Percentiles rank a stretch among this genome's conserved stretches.
Evolutionary conservation across 345 rosid genomes (phyloP).

Genomic region (Ricinus communis): DNA sequence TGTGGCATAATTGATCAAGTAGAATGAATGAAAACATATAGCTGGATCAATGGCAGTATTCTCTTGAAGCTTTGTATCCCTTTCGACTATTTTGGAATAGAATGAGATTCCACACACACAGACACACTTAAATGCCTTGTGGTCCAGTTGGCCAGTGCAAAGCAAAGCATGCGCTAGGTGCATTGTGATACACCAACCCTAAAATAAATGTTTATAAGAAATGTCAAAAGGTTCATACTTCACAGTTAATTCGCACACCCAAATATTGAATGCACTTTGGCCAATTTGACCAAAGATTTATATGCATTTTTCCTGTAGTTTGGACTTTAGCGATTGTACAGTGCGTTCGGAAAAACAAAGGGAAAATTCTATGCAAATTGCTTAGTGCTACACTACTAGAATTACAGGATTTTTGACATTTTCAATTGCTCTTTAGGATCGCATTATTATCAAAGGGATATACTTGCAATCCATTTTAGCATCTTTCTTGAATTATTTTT

Average conservation of each 20-base stretch:
- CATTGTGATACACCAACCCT: not conserved
- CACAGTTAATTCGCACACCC: no score
- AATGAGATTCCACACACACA: no score
- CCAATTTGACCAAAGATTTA: no score
- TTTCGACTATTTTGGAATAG: no score
- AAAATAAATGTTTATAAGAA: not conserved
- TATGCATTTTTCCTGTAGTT: not conserved
- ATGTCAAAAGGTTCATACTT: not conserved
- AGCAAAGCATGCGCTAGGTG: not conserved
- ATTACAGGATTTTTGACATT: slow-evolving; percentile 12
- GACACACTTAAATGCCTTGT: no score
- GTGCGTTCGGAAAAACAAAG: not conserved
- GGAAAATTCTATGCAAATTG: slow-evolving; percentile 3
- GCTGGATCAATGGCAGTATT: no score
- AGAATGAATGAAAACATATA: no score
- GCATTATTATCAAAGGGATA: not conserved
- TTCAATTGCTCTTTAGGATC: not conserved
- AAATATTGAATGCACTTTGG: no score
- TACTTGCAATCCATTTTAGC: not conserved
- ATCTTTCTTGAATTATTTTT: not conserved
- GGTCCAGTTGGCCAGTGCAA: not conserved
- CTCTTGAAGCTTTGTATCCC: no score
- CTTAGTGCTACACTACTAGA: not conserved
- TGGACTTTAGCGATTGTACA: slow-evolving; percentile 9
- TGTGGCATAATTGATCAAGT: no score